A percentile compares a stretch with the other conserved stretches of the same genome.
phyloP scores from a whole-genome alignment of 768 basidiomycete genomes.

The Serendipita sp. region DNA sequence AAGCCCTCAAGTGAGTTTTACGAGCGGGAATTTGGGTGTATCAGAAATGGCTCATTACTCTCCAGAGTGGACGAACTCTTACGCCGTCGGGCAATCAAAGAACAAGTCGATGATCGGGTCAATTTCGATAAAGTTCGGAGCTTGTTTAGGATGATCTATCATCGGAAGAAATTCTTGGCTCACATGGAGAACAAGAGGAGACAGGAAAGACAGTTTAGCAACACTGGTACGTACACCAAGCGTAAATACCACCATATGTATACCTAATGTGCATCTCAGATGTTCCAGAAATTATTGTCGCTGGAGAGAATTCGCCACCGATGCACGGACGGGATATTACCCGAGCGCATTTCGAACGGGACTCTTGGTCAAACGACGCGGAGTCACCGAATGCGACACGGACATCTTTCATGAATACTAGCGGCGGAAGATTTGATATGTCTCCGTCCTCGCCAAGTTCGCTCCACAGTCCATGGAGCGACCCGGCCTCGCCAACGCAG shows the following conservation, averaged over 20 bases:
- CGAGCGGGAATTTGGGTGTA: too few species aligned
- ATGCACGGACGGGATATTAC: background rate
- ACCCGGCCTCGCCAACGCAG: background rate
- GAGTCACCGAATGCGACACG: background rate
- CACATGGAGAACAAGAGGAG: conserved; percentile 26
- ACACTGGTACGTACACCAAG: background rate
- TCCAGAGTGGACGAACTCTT: conserved; percentile 68
- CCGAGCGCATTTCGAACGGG: background rate
- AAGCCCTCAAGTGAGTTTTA: conserved; percentile 64
- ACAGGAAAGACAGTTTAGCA: background rate
- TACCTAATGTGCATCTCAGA: background rate
- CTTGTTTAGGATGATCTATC: conserved; percentile 56
- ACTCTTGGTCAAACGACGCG: background rate
- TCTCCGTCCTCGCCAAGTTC: background rate
- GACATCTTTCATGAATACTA: background rate
- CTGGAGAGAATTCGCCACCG: background rate
- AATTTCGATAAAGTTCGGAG: conserved; percentile 76
- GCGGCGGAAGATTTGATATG: background rate
- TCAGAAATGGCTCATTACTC: background rate
- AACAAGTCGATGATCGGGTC: conserved; percentile 66
- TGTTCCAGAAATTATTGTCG: conserved; percentile 1
- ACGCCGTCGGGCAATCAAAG: conserved; percentile 55
- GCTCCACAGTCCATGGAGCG: background rate
- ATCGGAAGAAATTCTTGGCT: conserved; percentile 50
- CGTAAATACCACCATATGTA: background rate